phyloP scores from a whole-genome alignment of 805 yeast species.

The Teunomyces kruisii region DNA sequence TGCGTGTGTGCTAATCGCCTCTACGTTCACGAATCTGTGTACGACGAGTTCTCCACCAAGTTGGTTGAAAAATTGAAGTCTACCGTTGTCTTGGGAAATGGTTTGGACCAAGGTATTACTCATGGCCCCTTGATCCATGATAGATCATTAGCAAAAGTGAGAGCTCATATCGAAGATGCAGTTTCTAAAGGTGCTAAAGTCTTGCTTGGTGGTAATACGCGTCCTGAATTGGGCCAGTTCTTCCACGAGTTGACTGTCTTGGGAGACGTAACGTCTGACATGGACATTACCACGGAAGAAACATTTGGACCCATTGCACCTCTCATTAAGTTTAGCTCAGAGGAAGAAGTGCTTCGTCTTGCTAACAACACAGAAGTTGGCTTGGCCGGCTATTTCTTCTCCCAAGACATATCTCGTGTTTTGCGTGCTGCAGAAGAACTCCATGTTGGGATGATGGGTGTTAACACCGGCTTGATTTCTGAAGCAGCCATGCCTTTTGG shows the following conservation, averaged over 20 bases:
- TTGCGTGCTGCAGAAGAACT: conserved; percentile 65
- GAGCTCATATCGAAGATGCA: conserved; percentile 66
- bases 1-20: conserved; percentile 79
- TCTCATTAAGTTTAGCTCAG: conserved; percentile 60
- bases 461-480: conserved; percentile 71
- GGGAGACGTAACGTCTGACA: conserved; percentile 55
- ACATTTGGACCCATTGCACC: conserved; percentile 84
- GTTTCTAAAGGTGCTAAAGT: conserved; percentile 62
- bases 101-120: conserved; percentile 55
- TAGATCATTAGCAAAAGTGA: conserved; percentile 61
- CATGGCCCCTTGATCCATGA: conserved; percentile 77
- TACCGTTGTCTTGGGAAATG: conserved; percentile 58
- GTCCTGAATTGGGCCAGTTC: conserved; percentile 56
- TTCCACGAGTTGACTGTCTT: conserved; percentile 71
- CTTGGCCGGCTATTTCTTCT: conserved; percentile 73
- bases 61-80: conserved; percentile 41
- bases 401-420: conserved; percentile 53
- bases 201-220: conserved; percentile 57
- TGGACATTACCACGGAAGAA: conserved; percentile 64
- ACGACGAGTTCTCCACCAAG: conserved; percentile 56
- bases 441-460: conserved; percentile 81
- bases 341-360: conserved; percentile 57
- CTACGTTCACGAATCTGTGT: conserved; percentile 62
- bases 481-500: conserved; percentile 74
- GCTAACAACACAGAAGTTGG: conserved; percentile 75